Percentiles rank a stretch among this genome's conserved stretches.
phyloP scores from a whole-genome alignment of 495 filamentous ascomycete genomes.

The Penicillium subrubescens region DNA sequence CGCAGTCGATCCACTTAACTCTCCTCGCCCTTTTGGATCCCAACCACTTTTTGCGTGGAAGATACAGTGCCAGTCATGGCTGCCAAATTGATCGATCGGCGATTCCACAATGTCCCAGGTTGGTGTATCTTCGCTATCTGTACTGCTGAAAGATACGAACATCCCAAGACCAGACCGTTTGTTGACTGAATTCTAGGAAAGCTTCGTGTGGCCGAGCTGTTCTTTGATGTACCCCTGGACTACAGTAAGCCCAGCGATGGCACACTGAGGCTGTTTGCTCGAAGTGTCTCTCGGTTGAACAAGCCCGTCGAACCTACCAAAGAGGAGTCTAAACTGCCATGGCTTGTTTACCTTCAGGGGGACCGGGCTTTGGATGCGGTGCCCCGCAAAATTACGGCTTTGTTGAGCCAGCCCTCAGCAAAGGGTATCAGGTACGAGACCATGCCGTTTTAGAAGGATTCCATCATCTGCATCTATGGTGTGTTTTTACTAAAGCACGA shows the following conservation, averaged over 20 bases:
- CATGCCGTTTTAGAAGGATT: background rate
- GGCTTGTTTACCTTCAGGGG: conserved; percentile 70
- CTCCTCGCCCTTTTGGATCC: background rate
- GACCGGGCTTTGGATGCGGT: conserved; percentile 74
- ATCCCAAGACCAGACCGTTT: no score
- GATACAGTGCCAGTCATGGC: conserved; percentile 23
- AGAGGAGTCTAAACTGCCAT: conserved; percentile 57
- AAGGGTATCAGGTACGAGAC: conserved; percentile 68
- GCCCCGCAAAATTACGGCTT: conserved; percentile 71
- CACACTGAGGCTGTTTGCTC: conserved; percentile 72
- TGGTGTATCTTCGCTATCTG: background rate
- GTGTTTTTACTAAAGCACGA: background rate
- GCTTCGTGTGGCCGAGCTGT: conserved; percentile 74
- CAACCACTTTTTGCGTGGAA: background rate
- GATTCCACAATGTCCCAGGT: conserved; percentile 50
- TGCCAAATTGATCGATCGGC: conserved; percentile 48
- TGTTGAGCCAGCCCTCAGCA: conserved; percentile 68
- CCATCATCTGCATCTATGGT: background rate
- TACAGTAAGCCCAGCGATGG: conserved; percentile 64
- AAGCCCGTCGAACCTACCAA: conserved; percentile 58
- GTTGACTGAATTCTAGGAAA: conserved; percentile 56
- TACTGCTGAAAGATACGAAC: background rate
- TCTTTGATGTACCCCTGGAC: conserved; percentile 83
- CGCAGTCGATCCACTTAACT: conserved; percentile 14
- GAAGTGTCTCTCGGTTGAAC: conserved; percentile 65